phyloP scores from a whole-genome alignment of 352 stramenopile species.

The Pythium vanterpoolii region DNA sequence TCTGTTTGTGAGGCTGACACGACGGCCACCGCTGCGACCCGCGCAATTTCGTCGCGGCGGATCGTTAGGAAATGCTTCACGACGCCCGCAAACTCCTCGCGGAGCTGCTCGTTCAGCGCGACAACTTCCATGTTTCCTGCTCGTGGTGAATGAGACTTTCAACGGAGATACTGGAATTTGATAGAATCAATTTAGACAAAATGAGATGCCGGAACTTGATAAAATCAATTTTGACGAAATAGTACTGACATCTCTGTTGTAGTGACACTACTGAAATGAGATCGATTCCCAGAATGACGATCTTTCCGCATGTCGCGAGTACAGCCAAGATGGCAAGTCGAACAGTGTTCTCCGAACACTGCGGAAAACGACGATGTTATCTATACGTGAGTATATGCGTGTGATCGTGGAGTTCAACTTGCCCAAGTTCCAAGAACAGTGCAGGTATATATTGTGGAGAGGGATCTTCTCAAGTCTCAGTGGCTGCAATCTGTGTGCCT shows the following conservation, averaged over 20 bases:
- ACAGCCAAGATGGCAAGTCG: no score
- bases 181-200: not conserved
- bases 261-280: conserved; percentile 8
- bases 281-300: not conserved
- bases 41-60: conserved; percentile 17
- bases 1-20: not conserved
- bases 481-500: no score
- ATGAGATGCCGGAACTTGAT: not conserved
- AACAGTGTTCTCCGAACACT: no score
- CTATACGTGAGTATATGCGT: no score
- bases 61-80: conserved; percentile 46
- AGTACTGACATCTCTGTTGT: not conserved
- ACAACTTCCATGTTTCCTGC: conserved; percentile 51
- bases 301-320: no score
- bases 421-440: no score
- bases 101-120: conserved; percentile 64
- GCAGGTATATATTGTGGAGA: no score
- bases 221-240: not conserved
- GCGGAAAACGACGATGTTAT: no score
- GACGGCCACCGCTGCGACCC: not conserved
- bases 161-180: not conserved
- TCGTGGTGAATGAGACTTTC: not conserved
- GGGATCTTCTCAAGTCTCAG: no score
- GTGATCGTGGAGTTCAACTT: no score
- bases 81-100: conserved; percentile 52